These are phyloP conservation scores for Chaetoceros tenuissimus DNA, from an alignment of 108 stramenopile genomes.

Conservation along the genomic window DNA sequence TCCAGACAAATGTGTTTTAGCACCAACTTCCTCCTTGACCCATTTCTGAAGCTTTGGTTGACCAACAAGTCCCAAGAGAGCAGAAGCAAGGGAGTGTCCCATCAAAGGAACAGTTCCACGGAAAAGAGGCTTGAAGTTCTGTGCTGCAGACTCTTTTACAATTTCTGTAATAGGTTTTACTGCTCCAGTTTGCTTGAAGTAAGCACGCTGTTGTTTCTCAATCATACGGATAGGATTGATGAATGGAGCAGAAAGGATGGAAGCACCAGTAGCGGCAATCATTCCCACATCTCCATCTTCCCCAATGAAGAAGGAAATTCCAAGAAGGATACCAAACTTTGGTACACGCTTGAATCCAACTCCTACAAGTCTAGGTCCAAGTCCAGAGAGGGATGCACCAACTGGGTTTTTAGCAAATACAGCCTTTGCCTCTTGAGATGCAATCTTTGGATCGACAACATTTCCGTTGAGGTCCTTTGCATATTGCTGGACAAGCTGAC, in stretches of 20 bases:
- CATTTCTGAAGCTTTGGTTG: slow-evolving; percentile 88
- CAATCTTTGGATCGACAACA: slow-evolving; percentile 77
- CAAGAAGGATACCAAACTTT: slow-evolving; percentile 84
- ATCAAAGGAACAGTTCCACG: slow-evolving; percentile 86
- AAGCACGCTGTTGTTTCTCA: slow-evolving; percentile 92
- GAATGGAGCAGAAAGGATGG: slow-evolving; percentile 76
- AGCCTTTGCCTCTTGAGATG: slow-evolving; percentile 66
- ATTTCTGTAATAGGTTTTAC: slow-evolving; percentile 84
- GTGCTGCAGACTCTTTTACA: slow-evolving; percentile 66
- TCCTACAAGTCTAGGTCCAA: slow-evolving; percentile 79
- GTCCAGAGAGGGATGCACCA: slow-evolving; percentile 62
- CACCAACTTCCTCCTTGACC: slow-evolving; percentile 76
- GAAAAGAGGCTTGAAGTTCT: slow-evolving; percentile 80
- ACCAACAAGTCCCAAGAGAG: slow-evolving; percentile 84
- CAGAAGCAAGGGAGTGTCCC: slow-evolving; percentile 85
- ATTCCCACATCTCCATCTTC: slow-evolving; percentile 71
- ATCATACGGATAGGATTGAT: slow-evolving; percentile 94
- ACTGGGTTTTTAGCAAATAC: slow-evolving; percentile 79
- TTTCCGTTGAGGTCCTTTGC: slow-evolving; percentile 83
- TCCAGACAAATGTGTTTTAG: slow-evolving; percentile 45
- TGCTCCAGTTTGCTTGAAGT: slow-evolving; percentile 77
- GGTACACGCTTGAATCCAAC: slow-evolving; percentile 92
- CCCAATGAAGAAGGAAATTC: slow-evolving; percentile 80
- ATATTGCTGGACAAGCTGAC: slow-evolving; percentile 89
- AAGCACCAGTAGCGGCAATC: slow-evolving; percentile 74